A percentile compares a stretch with the other conserved stretches of the same genome.
phyloP scores from a whole-genome alignment of 331 rosid species.

The Malus hybrid region DNA sequence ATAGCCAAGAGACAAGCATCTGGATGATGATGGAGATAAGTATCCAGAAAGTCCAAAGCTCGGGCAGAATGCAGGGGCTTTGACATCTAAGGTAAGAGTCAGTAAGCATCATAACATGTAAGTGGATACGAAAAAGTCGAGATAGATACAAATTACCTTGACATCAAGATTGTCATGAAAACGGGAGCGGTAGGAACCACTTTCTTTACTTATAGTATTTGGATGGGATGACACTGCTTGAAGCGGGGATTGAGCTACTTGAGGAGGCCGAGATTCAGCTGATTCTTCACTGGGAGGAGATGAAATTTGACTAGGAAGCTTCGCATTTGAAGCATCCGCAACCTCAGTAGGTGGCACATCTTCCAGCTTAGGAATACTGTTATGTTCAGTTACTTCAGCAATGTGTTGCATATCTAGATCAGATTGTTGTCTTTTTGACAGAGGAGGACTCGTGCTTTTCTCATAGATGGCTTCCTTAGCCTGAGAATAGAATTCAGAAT shows the following conservation, averaged over 20 bases:
- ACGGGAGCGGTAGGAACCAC: background rate
- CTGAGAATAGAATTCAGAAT: background rate
- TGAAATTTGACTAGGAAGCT: background rate
- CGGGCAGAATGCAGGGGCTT: background rate
- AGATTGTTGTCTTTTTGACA: background rate
- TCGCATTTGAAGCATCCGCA: background rate
- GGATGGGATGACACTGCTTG: background rate
- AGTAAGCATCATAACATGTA: background rate
- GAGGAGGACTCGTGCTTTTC: background rate
- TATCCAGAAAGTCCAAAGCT: constrained; percentile 3
- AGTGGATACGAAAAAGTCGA: background rate
- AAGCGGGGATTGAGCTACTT: background rate
- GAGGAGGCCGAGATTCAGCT: background rate
- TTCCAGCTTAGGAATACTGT: background rate
- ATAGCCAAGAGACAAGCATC: background rate
- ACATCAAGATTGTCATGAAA: background rate
- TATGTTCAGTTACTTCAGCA: background rate
- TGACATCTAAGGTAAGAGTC: background rate
- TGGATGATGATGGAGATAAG: background rate
- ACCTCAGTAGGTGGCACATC: background rate
- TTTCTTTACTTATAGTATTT: background rate
- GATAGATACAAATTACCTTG: background rate
- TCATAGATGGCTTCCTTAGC: background rate
- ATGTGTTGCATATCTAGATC: background rate
- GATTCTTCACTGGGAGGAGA: background rate